Evolutionary conservation across 2,329 filamentous ascomycete species (phyloP).

Genomic region (Cylindrodendrum hubeiense): DNA sequence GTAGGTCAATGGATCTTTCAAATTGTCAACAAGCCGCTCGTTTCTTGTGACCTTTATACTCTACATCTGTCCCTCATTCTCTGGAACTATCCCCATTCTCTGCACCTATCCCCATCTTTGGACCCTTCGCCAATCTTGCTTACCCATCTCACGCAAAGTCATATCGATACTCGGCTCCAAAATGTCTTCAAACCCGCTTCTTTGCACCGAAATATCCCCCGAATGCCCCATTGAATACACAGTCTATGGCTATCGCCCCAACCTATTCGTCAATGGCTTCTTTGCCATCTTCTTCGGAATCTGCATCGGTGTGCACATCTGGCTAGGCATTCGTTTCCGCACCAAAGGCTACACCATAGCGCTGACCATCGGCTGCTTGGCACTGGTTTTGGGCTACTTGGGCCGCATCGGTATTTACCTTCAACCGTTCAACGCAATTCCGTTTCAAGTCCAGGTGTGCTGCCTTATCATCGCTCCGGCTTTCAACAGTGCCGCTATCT

Average conservation of each 20-base stretch:
- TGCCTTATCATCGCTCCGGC: slow-evolving; percentile 26
- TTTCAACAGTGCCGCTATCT: slow-evolving; percentile 26
- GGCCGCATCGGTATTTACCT: slow-evolving; percentile 7
- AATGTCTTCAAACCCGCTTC: background rate
- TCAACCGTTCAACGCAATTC: slow-evolving; percentile 12
- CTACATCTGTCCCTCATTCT: too few species aligned
- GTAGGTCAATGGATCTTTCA: background rate
- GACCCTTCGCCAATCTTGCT: too few species aligned
- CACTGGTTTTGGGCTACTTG: slow-evolving; percentile 1
- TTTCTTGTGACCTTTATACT: background rate
- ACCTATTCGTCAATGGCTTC: slow-evolving; percentile 17
- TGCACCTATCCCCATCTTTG: background rate
- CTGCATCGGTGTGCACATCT: slow-evolving; percentile 3
- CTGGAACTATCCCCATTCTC: background rate
- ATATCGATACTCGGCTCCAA: background rate
- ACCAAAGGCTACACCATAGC: slow-evolving; percentile 18
- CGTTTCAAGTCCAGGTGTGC: slow-evolving; percentile 22
- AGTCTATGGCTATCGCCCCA: slow-evolving; percentile 24
- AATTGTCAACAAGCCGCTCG: background rate
- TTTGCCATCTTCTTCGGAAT: slow-evolving; percentile 15
- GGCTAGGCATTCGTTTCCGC: slow-evolving; percentile 20
- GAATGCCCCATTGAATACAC: slow-evolving; percentile 19
- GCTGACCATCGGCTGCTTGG: slow-evolving; percentile 6
- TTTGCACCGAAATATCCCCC: slow-evolving; percentile 16
- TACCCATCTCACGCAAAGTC: too few species aligned